These are phyloP conservation scores for Suillus luteus DNA, from an alignment of 768 basidiomycete genomes.

Conservation along the genomic window DNA sequence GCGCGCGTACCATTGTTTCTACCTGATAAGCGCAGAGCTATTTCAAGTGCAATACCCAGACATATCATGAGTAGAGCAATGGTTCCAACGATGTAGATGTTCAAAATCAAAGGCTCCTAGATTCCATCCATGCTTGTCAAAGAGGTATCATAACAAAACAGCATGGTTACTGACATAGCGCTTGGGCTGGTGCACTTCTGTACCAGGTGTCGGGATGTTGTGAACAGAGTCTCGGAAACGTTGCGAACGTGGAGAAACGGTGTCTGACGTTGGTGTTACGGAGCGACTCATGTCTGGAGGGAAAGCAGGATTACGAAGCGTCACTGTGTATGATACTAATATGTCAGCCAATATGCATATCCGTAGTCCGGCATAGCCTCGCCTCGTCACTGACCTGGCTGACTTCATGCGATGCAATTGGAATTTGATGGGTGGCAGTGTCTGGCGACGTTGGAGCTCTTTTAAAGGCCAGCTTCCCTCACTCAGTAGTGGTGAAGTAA, in stretches of 20 bases:
- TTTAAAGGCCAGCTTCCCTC: background rate
- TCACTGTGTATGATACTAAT: background rate
- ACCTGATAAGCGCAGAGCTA: constrained; percentile 45
- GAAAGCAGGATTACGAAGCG: background rate
- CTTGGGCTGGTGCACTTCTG: constrained; percentile 35
- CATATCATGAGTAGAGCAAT: constrained; percentile 46
- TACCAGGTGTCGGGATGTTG: constrained; percentile 48
- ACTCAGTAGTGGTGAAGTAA: background rate
- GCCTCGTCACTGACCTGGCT: background rate
- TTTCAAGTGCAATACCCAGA: constrained; percentile 50
- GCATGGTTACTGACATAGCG: constrained; percentile 42
- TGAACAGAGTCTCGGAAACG: constrained; percentile 48
- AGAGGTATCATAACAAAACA: background rate
- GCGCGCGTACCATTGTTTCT: constrained; percentile 43
- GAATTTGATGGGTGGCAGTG: constrained; percentile 1
- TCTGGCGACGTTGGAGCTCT: background rate
- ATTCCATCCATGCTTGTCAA: background rate
- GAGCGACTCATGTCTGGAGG: constrained; percentile 9
- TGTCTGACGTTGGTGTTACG: background rate
- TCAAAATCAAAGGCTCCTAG: constrained; percentile 33
- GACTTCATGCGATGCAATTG: background rate
- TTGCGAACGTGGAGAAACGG: constrained; percentile 26
- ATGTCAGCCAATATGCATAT: background rate
- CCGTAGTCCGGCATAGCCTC: background rate
- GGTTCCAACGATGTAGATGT: constrained; percentile 43